Conservation (phyloP, 176 grass and related monocot species). For the Zoysia pacifica region DNA sequence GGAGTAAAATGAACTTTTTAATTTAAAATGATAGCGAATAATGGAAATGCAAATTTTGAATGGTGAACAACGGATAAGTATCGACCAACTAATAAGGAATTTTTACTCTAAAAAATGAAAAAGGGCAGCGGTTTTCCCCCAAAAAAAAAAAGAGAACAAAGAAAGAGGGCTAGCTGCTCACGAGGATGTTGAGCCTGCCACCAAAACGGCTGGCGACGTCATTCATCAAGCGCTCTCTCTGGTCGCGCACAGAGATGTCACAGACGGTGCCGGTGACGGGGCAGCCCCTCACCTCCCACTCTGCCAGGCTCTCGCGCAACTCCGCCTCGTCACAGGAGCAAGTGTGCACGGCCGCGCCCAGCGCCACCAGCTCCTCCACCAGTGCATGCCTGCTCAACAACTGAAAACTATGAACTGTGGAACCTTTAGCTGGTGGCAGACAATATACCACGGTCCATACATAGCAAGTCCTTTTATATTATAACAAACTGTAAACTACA, state of each 20-base stretch:
- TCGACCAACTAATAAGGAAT: too few species aligned
- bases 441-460: too few species aligned
- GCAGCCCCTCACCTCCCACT: conserved; percentile 29
- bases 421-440: too few species aligned
- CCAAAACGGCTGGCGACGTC: conserved; percentile 35
- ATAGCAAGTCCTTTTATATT: too few species aligned
- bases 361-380: conserved; percentile 39
- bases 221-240: conserved; percentile 26
- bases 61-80: too few species aligned
- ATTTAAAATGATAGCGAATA: too few species aligned
- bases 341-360: conserved; percentile 37
- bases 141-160: background rate
- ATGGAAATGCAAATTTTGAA: too few species aligned
- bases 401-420: background rate
- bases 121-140: background rate
- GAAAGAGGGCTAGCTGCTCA: background rate
- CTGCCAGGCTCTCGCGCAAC: conserved; percentile 12
- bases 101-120: background rate
- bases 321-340: conserved; percentile 41
- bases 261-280: conserved; percentile 47
- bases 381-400: conserved; percentile 13
- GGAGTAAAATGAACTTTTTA: too few species aligned
- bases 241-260: conserved; percentile 42
- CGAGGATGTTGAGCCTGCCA: conserved; percentile 58
- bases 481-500: too few species aligned